Conservation (phyloP, 2,329 filamentous ascomycete species). For the Cladophialophora bantiana region DNA sequence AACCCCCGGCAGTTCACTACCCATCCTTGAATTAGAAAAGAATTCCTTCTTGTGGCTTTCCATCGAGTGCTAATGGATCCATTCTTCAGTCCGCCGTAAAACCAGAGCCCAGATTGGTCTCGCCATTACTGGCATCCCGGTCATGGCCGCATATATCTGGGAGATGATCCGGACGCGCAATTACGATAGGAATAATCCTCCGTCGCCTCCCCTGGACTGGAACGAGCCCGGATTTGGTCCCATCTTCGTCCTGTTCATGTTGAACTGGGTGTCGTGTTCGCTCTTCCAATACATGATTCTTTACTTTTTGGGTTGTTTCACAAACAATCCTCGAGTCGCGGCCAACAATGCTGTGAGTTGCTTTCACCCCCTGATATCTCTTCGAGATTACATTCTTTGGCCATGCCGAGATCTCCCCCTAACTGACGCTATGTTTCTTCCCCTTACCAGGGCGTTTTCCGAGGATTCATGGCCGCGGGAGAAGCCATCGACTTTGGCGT, state of each 20-base stretch:
- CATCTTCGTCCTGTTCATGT: conserved; percentile 23
- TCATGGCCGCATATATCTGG: conserved; percentile 23
- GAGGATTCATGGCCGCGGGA: conserved; percentile 22
- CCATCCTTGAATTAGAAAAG: neutral
- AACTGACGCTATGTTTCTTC: too few relatives aligned
- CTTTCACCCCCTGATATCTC: neutral
- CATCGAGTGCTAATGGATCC: neutral
- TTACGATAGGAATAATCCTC: conserved; percentile 12
- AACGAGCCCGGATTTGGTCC: conserved; percentile 8
- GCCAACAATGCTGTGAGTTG: conserved; percentile 17
- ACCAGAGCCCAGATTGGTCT: conserved; percentile 21
- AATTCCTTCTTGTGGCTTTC: neutral
- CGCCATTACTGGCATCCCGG: conserved; percentile 11
- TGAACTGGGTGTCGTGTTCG: conserved; percentile 13
- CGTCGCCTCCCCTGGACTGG: conserved; percentile 18
- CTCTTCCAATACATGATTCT: conserved; percentile 26
- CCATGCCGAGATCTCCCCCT: neutral
- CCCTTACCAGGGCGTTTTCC: conserved; percentile 7
- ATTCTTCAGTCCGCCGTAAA: conserved; percentile 2
- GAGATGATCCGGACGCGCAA: conserved; percentile 18
- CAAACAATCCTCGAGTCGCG: conserved; percentile 15
- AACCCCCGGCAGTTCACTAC: neutral
- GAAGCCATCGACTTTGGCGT: conserved; percentile 23
- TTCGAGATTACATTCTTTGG: neutral
- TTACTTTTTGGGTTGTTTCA: conserved; percentile 22